Conservation (phyloP, 805 yeast genomes). For the Teunomyces atbi region DNA sequence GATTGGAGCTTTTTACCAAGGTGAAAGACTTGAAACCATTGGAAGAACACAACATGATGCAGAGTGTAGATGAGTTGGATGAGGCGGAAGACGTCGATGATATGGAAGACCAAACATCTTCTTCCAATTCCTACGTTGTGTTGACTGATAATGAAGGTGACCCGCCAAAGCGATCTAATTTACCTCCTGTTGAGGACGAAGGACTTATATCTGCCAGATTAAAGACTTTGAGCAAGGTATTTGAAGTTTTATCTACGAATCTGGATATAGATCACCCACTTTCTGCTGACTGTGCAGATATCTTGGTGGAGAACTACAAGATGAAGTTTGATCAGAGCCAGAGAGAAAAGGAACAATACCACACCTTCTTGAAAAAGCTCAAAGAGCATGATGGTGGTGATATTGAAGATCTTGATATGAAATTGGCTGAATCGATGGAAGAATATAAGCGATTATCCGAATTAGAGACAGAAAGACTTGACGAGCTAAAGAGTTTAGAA, state of each 20-base stretch:
- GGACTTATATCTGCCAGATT: conserved; percentile 47
- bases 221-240: conserved; percentile 59
- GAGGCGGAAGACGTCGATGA: conserved; percentile 18
- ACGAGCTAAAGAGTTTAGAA: conserved; percentile 40
- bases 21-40: conserved; percentile 21
- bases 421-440: conserved; percentile 43
- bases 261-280: conserved; percentile 81
- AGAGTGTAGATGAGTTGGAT: conserved; percentile 23
- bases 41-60: conserved; percentile 28
- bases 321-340: conserved; percentile 68
- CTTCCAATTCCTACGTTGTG: conserved; percentile 13
- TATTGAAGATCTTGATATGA: conserved; percentile 36
- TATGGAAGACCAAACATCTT: conserved; percentile 3
- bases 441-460: conserved; percentile 43
- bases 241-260: conserved; percentile 64
- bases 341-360: conserved; percentile 75
- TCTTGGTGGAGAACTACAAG: conserved; percentile 62
- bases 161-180: not conserved
- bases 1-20: conserved; percentile 33
- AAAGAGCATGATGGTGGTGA: conserved; percentile 31
- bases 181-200: conserved; percentile 5
- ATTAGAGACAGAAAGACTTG: conserved; percentile 33
- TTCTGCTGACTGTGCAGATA: conserved; percentile 79
- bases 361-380: conserved; percentile 68
- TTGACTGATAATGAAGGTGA: conserved; percentile 7